Base-by-base conservation (phyloP, 148 eudicot species). In the Vaccinium myrtillus region DNA sequence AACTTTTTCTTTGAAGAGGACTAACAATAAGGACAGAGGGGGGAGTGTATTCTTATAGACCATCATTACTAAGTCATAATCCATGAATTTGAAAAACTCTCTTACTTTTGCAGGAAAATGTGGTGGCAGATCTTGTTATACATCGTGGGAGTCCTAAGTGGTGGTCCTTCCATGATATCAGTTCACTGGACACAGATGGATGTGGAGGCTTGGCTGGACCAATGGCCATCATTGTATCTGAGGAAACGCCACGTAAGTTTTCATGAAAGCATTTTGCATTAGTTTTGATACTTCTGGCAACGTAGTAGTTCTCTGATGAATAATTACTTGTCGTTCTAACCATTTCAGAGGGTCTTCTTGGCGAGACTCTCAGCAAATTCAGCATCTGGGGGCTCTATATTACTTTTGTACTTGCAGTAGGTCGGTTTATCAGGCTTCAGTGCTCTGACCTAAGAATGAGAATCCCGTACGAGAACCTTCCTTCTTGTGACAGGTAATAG, bases 381-480 rank as follows among this genome's bases (percentile, higher is more conserved):
- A 97, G 96, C 92, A 97, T 97, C 83, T 97, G 99, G 98, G 96
- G 98, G 56, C 95, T 97, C 39, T 97, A 97, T 87, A 97, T 97
- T 83, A 97, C 99, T 78, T 96, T 96, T 86, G 99, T 96, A 82
- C 92, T 96, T 70, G 99, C 99, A 78, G 99, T 96, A 67, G 99
- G 99, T 83, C 97, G 99, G 53, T 96, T 96, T 84, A 96, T 96
- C 77, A 96, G 98, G 91, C 95, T 97, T 83, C 99, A 97, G 80
- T 97, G 99, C 88, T 91, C 99, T 21, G 99, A 97, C 89, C 85
- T 97, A 83, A 86, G 99, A 84, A 97, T 97, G 99, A 95, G 98
- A 91, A 95, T 97, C 84, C 99, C 99, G 30, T 97, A 82, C 46
- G 98, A 97, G 91, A 97, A 97, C 87, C 99, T 97, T 87, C 99